Base-by-base conservation (phyloP, 495 filamentous ascomycete species). In the Aspergillus nanangensis region DNA sequence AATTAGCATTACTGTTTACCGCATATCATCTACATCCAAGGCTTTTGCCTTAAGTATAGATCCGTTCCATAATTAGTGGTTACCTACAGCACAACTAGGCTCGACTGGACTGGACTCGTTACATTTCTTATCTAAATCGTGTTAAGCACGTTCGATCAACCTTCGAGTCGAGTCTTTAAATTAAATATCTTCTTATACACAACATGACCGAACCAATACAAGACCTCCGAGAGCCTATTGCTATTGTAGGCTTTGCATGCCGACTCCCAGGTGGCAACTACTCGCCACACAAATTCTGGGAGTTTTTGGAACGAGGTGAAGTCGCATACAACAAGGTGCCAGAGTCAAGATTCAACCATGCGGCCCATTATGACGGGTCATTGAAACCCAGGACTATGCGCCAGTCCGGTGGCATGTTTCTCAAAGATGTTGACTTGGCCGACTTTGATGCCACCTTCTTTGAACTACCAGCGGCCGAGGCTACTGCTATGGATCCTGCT, bases 401-500 rank as follows among this genome's bases (percentile, higher is more conserved):
- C 2, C 37, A 39, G 2, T 35, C 47, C 0, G 47, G 47, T 9
- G 47, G 33, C 47, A 49, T 49, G 47, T 49, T 49, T 20, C 43
- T 49, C 39, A 40, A 49, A 22, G 32, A 14, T 8, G 47, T 45
- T 1, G 41, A 56, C 14, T 39, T 43, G 13, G 48, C 48, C 8
- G 44, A 36, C 3, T 77, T 76, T 39, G 73, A 76, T 50, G 65
- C 67, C 0, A 44, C 61, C 7, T 65, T 67, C 32, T 84, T 83
- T 61, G 72, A 68, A 47, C 74, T 83, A 34, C 52, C 47, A 52
- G 55, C 22, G 47, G 63, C 51, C 5, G 68, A 81, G 52, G 64
- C 76, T 9, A 43, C 39, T 1, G 42, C 78, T 18, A 77, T 81
- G 31, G 79, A 84, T 47, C 80, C 80, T 4, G 77, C 81, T 56